Base-by-base conservation (phyloP, 2,329 filamentous ascomycete genomes). In the Cordyceps militaris region DNA sequence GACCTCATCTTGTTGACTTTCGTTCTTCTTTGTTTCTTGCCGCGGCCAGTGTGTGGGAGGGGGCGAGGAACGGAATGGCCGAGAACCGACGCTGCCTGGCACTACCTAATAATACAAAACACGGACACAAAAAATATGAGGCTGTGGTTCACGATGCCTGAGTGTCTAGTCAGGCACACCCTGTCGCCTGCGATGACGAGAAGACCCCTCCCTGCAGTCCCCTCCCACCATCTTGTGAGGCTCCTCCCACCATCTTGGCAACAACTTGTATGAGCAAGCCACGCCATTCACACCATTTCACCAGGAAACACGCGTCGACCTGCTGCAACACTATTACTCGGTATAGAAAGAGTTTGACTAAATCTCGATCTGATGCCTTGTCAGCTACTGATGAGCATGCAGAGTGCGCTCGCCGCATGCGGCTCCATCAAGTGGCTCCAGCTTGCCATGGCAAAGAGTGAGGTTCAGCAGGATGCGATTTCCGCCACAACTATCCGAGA, bases 141-240 rank as follows among this genome's bases (percentile, higher is more conserved):
- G 55, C 55, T 57, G 55, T 43, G 36, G 46, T 50, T 57, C 46
- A 57, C 55, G 55, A 57, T 57, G 21, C 46, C 55, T 44, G n/a
- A n/a, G 30, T 13, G 21, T 56, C 30, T 50, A 50, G 55, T 57
- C 55, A 42, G 55, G 55, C 46, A 50, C 55, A 44, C 55, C 46
- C 36, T 44, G 23, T 21, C 19, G 2, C 19, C 4, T 46, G 24
- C 40, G 16, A 51, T 40, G 14, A 19, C 23, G 42, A 23, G 23
- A 38, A 13, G 34, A 26, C n/a, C 23, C 28, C 11, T 26, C 44
- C 42, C 46, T 49, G 23, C 46, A 14, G 11, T 43, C 42, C 23
- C 53, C 43, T 56, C 53, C 42, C 53, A 56, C 53, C 53, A 40
- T 3, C 21, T 21, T 11, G 9, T 28, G 30, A 47, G n/a, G 24